Percentiles rank a stretch among this genome's conserved stretches.
Evolutionary conservation across 306 rosid genomes (phyloP).

Genomic region (Cicer chorassanicum): DNA sequence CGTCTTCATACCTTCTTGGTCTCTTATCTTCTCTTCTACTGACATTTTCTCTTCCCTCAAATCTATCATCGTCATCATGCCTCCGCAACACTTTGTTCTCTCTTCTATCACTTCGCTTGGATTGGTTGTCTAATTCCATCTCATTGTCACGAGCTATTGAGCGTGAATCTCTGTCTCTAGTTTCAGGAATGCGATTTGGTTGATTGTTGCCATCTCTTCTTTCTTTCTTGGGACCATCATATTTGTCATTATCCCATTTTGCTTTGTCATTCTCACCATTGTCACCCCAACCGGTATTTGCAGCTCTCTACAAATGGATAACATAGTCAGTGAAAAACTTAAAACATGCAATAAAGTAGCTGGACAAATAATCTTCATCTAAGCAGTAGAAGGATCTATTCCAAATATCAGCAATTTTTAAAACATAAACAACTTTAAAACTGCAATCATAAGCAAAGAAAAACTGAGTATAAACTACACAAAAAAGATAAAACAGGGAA

Average conservation of each 20-base stretch:
- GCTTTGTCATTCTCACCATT: conserved; percentile 60
- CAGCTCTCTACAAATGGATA: conserved; percentile 76
- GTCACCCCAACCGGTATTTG: conserved; percentile 94
- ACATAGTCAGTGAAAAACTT: conserved; percentile 38
- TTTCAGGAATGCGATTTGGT: conserved; percentile 45
- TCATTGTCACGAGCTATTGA: conserved; percentile 46
- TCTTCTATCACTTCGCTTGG: conserved; percentile 51
- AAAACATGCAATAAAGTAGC: conserved; percentile 2
- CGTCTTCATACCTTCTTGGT: conserved; percentile 49
- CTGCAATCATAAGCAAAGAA: conserved; percentile 29
- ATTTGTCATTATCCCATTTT: conserved; percentile 75
- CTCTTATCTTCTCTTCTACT: conserved; percentile 57
- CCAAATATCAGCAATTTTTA: conserved; percentile 21
- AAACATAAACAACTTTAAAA: conserved; percentile 9
- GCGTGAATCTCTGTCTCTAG: conserved; percentile 47
- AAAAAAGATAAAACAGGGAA: conserved; percentile 2
- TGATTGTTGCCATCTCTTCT: conserved; percentile 46
- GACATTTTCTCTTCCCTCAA: conserved; percentile 52
- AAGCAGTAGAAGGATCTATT: conserved; percentile 2
- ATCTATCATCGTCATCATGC: conserved; percentile 41
- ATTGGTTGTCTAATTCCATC: conserved; percentile 45
- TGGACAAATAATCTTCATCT: conserved; percentile 8
- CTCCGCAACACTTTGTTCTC: conserved; percentile 50
- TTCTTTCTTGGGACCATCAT: conserved; percentile 60
- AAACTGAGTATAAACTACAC: conserved; percentile 11